Conservation (phyloP, 2,329 filamentous ascomycete genomes). For the Massarina eburnea region DNA sequence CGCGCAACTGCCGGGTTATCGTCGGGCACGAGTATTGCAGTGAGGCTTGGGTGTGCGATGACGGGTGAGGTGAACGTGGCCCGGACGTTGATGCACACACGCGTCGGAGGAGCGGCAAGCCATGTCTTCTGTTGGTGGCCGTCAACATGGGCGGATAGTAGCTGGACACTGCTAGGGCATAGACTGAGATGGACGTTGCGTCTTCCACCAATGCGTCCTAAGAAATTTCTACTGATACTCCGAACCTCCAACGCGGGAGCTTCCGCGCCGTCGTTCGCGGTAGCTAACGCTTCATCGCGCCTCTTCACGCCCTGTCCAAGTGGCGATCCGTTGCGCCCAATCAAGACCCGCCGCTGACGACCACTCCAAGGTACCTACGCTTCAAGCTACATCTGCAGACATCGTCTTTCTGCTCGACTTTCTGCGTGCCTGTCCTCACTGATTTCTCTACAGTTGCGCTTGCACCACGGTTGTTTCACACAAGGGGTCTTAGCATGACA, state of each 20-base stretch:
- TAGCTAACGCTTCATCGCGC: no score
- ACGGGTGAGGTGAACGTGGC: conserved; percentile 29
- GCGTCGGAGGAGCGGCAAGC: conserved; percentile 36
- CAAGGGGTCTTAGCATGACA: no score
- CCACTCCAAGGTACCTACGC: no score
- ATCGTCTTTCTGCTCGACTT: no score
- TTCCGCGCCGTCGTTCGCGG: conserved; percentile 8
- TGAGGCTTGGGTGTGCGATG: conserved; percentile 19
- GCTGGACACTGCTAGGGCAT: conserved; percentile 20
- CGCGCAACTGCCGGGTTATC: conserved; percentile 24
- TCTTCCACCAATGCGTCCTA: conserved; percentile 4
- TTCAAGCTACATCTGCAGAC: no score
- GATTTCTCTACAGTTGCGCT: no score
- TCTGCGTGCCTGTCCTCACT: no score
- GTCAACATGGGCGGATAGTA: conserved; percentile 27
- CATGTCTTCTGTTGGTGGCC: conserved; percentile 33
- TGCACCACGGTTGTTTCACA: no score
- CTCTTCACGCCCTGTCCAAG: no score
- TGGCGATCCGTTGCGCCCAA: no score
- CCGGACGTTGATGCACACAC: conserved; percentile 16
- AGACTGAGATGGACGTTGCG: conserved; percentile 10
- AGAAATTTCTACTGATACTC: conserved; percentile 10
- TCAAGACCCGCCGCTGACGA: no score
- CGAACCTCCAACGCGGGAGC: conserved; percentile 25
- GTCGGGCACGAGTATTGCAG: conserved; percentile 17